These are phyloP conservation scores for Oidium heveae DNA, from an alignment of 2,329 filamentous ascomycete genomes.

Conservation along the genomic window DNA sequence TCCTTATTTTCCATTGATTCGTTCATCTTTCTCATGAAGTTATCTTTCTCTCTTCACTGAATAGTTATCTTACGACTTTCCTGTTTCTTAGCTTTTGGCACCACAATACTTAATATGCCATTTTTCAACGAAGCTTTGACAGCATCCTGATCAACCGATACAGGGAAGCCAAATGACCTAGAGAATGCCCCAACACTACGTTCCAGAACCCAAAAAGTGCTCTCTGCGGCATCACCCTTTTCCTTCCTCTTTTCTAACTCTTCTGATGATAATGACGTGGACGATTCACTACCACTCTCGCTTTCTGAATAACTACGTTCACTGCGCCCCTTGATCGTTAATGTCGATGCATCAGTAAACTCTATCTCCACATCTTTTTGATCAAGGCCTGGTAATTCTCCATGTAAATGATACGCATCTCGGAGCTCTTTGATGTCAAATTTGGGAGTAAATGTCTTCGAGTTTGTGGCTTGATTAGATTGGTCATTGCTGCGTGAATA, in stretches of 20 bases:
- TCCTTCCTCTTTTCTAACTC: not conserved
- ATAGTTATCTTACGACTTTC: slow-evolving; percentile 29
- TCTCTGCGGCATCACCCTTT: not conserved
- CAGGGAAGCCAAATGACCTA: slow-evolving; percentile 37
- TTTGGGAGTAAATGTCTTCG: slow-evolving; percentile 39
- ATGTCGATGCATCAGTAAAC: slow-evolving; percentile 51
- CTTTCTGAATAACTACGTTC: slow-evolving; percentile 22
- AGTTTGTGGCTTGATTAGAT: not conserved
- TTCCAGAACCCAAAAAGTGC: slow-evolving; percentile 47
- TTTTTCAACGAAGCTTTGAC: slow-evolving; percentile 39
- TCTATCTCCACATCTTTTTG: slow-evolving; percentile 55
- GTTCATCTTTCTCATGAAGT: too few relatives aligned
- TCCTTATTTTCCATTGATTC: not conserved
- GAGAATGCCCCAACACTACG: slow-evolving; percentile 20
- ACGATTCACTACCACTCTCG: not conserved
- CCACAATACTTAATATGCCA: slow-evolving; percentile 34
- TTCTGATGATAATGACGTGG: not conserved
- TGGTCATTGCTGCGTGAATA: slow-evolving; percentile 16
- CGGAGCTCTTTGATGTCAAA: slow-evolving; percentile 55
- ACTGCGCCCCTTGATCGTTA: slow-evolving; percentile 42
- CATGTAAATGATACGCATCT: slow-evolving; percentile 48
- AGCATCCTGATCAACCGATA: slow-evolving; percentile 33
- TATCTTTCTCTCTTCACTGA: not conserved
- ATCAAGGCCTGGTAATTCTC: slow-evolving; percentile 51
- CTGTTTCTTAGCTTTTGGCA: slow-evolving; percentile 40